Percentiles rank a stretch among this genome's conserved stretches.
Evolutionary conservation across 805 yeast species (phyloP).

Genomic region (Deakozyma indianensis): DNA sequence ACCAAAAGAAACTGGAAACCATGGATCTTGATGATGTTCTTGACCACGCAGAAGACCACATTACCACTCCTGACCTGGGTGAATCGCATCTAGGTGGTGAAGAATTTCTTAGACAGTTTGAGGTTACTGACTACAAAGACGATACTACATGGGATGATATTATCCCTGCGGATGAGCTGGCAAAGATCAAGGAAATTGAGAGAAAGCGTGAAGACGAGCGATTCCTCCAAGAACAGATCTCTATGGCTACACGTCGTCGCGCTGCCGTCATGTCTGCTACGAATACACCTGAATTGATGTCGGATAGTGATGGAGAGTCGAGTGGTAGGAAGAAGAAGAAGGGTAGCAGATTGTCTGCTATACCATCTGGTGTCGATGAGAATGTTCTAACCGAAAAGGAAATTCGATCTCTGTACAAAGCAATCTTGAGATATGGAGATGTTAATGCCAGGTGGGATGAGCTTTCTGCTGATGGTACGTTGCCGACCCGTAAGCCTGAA

Average conservation of each 20-base stretch:
- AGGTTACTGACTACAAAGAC: constrained; percentile 96
- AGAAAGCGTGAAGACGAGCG: constrained; percentile 74
- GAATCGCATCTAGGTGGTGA: constrained; percentile 98
- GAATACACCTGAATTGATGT: constrained; percentile 9
- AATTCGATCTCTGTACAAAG: constrained; percentile 69
- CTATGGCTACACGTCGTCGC: constrained; percentile 69
- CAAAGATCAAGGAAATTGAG: constrained; percentile 82
- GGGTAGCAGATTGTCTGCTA: constrained; percentile 17
- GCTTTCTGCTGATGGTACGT: constrained; percentile 75
- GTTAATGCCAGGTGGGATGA: constrained; percentile 62
- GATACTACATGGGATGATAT: constrained; percentile 99
- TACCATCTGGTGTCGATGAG: constrained; percentile 26
- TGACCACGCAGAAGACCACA: constrained; percentile 93
- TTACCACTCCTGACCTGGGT: constrained; percentile 90
- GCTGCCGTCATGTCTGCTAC: constrained; percentile 40
- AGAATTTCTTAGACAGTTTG: constrained; percentile 92
- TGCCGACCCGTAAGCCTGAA: constrained; percentile 73
- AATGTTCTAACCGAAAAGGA: constrained; percentile 69
- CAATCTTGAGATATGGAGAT: constrained; percentile 73
- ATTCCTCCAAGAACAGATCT: constrained; percentile 77
- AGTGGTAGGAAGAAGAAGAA: constrained; percentile 24
- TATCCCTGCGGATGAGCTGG: constrained; percentile 86
- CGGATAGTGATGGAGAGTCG: constrained; percentile 28
- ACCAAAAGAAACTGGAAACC: constrained; percentile 90
- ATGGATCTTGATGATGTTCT: constrained; percentile 91